A percentile compares a stretch with the other conserved stretches of the same genome.
Conservation (phyloP, 805 yeast genomes). For the Pichia insulana region DNA sequence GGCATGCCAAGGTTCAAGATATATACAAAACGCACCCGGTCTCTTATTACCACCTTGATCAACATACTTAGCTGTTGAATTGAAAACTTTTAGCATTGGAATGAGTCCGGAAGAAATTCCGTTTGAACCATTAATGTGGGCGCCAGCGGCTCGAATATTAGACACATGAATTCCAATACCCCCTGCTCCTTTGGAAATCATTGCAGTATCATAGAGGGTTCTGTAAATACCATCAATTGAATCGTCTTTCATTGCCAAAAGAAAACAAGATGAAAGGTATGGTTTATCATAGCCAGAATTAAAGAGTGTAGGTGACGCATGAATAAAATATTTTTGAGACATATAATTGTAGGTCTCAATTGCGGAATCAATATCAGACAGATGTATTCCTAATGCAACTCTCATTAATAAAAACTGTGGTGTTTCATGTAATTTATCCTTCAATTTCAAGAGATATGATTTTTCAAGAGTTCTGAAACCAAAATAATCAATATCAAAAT, state of each 20-base stretch:
- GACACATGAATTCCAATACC: conserved; percentile 90
- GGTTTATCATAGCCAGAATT: conserved; percentile 86
- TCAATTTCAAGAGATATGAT: conserved; percentile 64
- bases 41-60: conserved; percentile 98
- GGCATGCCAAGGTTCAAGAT: conserved; percentile 95
- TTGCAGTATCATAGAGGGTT: conserved; percentile 79
- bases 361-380: conserved; percentile 51
- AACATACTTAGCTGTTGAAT: conserved; percentile 92
- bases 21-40: conserved; percentile 94
- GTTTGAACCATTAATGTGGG: conserved; percentile 84
- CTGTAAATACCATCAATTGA: conserved; percentile 93
- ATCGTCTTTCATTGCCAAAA: conserved; percentile 86
- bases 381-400: conserved; percentile 88
- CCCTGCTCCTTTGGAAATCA: conserved; percentile 91
- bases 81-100: conserved; percentile 94
- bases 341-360: conserved; percentile 79
- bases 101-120: conserved; percentile 89
- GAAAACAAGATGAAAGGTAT: conserved; percentile 85
- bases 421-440: conserved; percentile 71
- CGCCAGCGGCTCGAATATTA: conserved; percentile 78
- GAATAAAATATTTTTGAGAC: conserved; percentile 83
- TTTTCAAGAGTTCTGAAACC: conserved; percentile 90
- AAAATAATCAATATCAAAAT: conserved; percentile 70
- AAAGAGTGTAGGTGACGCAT: conserved; percentile 91
- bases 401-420: conserved; percentile 89